phyloP scores from a whole-genome alignment of 2,329 filamentous ascomycete species.

The Zopfia rhizophila region DNA sequence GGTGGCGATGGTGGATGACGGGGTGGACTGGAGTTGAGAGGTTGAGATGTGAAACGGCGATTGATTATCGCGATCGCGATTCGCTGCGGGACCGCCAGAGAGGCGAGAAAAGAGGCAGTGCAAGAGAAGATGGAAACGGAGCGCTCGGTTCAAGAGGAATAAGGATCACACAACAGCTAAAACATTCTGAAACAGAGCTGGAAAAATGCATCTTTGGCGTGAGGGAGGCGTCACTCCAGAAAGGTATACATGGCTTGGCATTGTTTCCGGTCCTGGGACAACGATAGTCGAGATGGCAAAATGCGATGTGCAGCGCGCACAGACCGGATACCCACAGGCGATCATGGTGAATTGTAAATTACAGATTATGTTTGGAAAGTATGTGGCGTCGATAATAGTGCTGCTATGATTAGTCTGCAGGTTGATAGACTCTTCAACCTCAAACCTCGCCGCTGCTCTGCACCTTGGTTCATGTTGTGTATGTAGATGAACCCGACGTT shows the following conservation, averaged over 20 bases:
- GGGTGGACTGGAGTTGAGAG: background rate
- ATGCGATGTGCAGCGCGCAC: constrained; percentile 3
- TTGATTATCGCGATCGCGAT: background rate
- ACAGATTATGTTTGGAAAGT: background rate
- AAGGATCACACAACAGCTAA: too few relatives aligned
- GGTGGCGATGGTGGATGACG: constrained; percentile 1
- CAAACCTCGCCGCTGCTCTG: constrained; percentile 20
- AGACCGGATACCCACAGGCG: constrained; percentile 5
- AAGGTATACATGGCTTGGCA: constrained; percentile 27
- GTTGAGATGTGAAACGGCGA: constrained; percentile 10
- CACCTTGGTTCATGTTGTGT: constrained; percentile 32
- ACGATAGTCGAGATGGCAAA: constrained; percentile 5
- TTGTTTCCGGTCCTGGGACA: constrained; percentile 23
- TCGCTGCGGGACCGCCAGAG: constrained; percentile 6
- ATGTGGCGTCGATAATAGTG: constrained; percentile 23
- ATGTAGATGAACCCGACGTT: constrained; percentile 19
- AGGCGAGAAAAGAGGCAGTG: too few relatives aligned
- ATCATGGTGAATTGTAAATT: constrained; percentile 14
- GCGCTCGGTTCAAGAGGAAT: too few relatives aligned
- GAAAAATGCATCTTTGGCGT: too few relatives aligned
- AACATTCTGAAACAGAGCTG: too few relatives aligned
- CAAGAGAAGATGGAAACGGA: too few relatives aligned
- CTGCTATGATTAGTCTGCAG: constrained; percentile 23
- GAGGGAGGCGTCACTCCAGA: too few relatives aligned
- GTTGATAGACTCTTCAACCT: constrained; percentile 28